These are phyloP conservation scores for Gardenia jasminoides DNA, from an alignment of 257 asterid species.

Conservation along the genomic window DNA sequence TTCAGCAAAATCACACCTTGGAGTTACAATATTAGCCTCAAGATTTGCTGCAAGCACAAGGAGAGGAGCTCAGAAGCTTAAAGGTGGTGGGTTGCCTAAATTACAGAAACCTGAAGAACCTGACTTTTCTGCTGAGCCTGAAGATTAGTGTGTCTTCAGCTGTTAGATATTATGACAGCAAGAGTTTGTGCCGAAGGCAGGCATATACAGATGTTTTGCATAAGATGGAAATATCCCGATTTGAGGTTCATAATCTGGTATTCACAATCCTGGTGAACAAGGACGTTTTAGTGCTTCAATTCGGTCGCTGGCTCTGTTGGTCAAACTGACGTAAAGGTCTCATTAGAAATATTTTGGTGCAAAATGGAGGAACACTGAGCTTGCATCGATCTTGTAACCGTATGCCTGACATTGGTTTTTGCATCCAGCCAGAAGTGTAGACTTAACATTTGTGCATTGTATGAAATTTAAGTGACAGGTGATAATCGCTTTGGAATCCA, in stretches of 20 bases:
- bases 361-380: background rate
- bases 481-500: background rate
- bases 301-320: background rate
- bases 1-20: slow-evolving; percentile 46
- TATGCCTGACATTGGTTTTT: background rate
- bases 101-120: slow-evolving; percentile 88
- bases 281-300: background rate
- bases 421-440: slow-evolving; percentile 2
- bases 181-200: background rate
- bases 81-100: slow-evolving; percentile 61
- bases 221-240: background rate
- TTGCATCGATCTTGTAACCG: background rate
- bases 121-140: slow-evolving; percentile 71
- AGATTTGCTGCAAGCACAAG: slow-evolving; percentile 88
- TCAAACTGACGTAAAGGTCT: background rate
- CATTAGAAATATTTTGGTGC: background rate
- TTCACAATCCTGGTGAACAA: background rate
- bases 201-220: background rate
- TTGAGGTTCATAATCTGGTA: background rate
- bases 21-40: slow-evolving; percentile 77
- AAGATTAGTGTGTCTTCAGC: slow-evolving; percentile 40
- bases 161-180: background rate
- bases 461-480: background rate
- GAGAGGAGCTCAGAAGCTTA: slow-evolving; percentile 81
- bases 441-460: slow-evolving; percentile 6